These are phyloP conservation scores for Saturnispora serradocipensis DNA, from an alignment of 805 yeast species.

Conservation along the genomic window DNA sequence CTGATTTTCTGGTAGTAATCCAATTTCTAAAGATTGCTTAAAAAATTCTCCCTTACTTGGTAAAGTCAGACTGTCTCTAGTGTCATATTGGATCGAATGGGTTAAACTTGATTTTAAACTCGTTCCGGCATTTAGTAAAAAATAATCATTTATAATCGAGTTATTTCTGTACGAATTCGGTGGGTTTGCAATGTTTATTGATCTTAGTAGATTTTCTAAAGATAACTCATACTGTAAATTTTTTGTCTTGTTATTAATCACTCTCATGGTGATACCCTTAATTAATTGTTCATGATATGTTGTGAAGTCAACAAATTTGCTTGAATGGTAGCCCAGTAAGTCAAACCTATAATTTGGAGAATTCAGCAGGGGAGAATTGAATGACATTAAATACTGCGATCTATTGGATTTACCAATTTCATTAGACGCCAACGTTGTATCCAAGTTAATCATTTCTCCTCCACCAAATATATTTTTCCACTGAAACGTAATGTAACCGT, in stretches of 20 bases:
- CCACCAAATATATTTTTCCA: conserved; percentile 50
- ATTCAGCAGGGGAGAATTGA: conserved; percentile 37
- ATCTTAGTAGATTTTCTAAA: conserved; percentile 36
- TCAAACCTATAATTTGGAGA: conserved; percentile 34
- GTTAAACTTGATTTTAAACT: conserved; percentile 36
- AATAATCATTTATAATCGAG: conserved; percentile 26
- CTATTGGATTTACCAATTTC: conserved; percentile 37
- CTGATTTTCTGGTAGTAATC: conserved; percentile 22
- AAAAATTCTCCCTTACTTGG: conserved; percentile 35
- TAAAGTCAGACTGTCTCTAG: conserved; percentile 34
- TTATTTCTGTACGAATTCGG: conserved; percentile 21
- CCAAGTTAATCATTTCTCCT: conserved; percentile 42
- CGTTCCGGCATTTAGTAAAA: conserved; percentile 34
- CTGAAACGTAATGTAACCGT: conserved; percentile 78
- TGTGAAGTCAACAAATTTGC: conserved; percentile 40
- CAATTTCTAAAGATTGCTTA: conserved; percentile 23
- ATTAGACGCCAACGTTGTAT: conserved; percentile 35
- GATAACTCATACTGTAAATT: conserved; percentile 39
- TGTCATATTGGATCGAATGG: conserved; percentile 34
- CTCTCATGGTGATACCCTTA: conserved; percentile 34
- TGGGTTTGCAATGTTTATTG: conserved; percentile 22
- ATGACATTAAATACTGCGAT: conserved; percentile 41
- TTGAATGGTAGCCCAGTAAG: conserved; percentile 32
- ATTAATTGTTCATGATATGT: conserved; percentile 34
- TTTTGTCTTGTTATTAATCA: conserved; percentile 28